Percentiles rank a stretch among this genome's conserved stretches.
These are phyloP conservation scores for Calonectria montana DNA, from an alignment of 2,329 filamentous ascomycete species.

Conservation along the genomic window DNA sequence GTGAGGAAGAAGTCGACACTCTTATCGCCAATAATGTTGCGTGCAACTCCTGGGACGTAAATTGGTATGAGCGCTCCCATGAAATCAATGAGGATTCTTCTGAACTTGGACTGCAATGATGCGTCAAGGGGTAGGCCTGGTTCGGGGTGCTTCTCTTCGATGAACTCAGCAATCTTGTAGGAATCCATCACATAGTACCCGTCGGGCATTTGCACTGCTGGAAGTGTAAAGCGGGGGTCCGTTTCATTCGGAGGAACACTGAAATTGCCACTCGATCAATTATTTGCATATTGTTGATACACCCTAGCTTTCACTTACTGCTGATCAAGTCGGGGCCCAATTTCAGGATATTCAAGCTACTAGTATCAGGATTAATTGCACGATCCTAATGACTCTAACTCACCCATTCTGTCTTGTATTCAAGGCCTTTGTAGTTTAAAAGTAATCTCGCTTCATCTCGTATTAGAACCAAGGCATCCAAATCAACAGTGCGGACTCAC, in stretches of 20 bases:
- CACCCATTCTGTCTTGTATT: conserved; percentile 34
- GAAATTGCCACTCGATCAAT: neutral
- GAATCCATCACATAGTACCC: conserved; percentile 73
- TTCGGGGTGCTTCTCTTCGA: conserved; percentile 68
- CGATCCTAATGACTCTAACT: fast-evolving
- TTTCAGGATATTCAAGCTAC: conserved; percentile 31
- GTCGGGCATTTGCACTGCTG: conserved; percentile 64
- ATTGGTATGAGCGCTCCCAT: conserved; percentile 27
- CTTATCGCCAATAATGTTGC: conserved; percentile 24
- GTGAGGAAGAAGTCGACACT: conserved; percentile 27
- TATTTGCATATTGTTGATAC: too few species aligned
- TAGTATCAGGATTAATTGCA: neutral
- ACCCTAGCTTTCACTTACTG: neutral
- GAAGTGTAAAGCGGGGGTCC: conserved; percentile 46
- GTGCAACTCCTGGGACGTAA: conserved; percentile 29
- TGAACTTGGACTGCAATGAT: conserved; percentile 19
- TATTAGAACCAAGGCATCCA: neutral
- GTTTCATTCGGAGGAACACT: conserved; percentile 24
- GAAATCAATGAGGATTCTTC: conserved; percentile 18
- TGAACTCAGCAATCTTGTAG: conserved; percentile 65
- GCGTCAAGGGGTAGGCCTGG: conserved; percentile 47
- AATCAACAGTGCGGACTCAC: neutral
- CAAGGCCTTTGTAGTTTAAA: conserved; percentile 29
- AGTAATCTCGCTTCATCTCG: conserved; percentile 21
- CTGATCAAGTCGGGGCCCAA: conserved; percentile 18